Percentiles rank a stretch among this genome's conserved stretches.
Evolutionary conservation across 2,329 filamentous ascomycete species (phyloP).

Genomic region (Apiospora arundinis): DNA sequence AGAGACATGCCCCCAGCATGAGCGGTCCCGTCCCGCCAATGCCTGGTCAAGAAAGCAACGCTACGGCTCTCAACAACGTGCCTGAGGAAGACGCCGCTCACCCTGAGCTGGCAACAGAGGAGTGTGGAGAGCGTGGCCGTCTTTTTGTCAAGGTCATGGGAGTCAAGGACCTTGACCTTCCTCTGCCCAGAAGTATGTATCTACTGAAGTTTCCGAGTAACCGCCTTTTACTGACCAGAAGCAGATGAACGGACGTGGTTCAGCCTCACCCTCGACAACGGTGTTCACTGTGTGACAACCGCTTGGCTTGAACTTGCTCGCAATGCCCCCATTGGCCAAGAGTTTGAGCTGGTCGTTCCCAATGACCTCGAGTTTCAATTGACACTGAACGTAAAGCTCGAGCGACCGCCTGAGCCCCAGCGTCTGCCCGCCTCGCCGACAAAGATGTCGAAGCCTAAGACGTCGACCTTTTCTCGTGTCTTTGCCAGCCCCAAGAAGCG

Average conservation of each 20-base stretch:
- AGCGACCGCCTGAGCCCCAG: conserved; percentile 71
- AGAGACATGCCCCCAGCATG: conserved; percentile 54
- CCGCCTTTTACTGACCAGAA: conserved; percentile 4
- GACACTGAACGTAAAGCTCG: conserved; percentile 92
- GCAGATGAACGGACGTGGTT: conserved; percentile 91
- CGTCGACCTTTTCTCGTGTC: conserved; percentile 88
- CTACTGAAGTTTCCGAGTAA: neutral
- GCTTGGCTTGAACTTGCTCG: conserved; percentile 92
- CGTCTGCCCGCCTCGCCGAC: conserved; percentile 61
- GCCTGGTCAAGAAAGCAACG: conserved; percentile 86
- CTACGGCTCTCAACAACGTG: conserved; percentile 67
- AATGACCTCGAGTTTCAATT: conserved; percentile 99
- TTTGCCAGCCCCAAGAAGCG: conserved; percentile 96
- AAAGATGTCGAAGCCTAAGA: conserved; percentile 73
- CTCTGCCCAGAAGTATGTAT: conserved; percentile 84
- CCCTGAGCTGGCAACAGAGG: conserved; percentile 67
- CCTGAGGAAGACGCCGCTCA: conserved; percentile 68
- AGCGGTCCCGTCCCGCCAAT: conserved; percentile 78
- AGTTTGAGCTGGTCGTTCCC: conserved; percentile 96
- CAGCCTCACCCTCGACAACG: conserved; percentile 96
- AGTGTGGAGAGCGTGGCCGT: conserved; percentile 85
- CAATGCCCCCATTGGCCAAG: conserved; percentile 93
- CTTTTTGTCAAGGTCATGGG: conserved; percentile 99
- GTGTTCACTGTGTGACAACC: conserved; percentile 96
- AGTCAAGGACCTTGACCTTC: conserved; percentile 92